These are phyloP conservation scores for Tremellales sp. DNA, from an alignment of 1,284 basidiomycete genomes.

Conservation along the genomic window DNA sequence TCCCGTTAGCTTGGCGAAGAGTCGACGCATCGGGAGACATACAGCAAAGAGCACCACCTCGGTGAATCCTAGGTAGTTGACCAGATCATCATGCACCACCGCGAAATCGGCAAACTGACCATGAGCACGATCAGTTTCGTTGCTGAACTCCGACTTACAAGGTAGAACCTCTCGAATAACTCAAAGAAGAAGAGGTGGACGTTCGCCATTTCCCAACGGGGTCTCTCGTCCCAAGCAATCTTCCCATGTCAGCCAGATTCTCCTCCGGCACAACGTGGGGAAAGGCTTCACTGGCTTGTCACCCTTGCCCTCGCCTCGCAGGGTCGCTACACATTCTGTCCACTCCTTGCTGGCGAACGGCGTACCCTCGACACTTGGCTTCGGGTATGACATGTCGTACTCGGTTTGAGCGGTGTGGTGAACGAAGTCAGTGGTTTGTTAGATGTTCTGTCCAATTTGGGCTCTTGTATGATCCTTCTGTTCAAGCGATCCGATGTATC, in stretches of 20 bases:
- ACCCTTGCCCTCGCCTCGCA: not conserved
- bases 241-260: not conserved
- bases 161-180: constrained; percentile 1
- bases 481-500: too few relatives aligned
- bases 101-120: constrained; percentile 4
- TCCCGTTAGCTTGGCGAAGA: too few relatives aligned
- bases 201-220: constrained; percentile 4
- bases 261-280: too few relatives aligned
- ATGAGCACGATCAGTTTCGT: not conserved
- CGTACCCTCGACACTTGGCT: not conserved
- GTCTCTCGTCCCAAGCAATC: not conserved
- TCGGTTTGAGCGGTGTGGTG: too few relatives aligned
- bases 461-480: too few relatives aligned
- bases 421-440: too few relatives aligned
- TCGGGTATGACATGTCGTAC: too few relatives aligned
- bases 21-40: too few relatives aligned
- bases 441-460: too few relatives aligned
- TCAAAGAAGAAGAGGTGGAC: constrained; percentile 2
- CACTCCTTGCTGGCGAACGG: not conserved
- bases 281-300: not conserved
- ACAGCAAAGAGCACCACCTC: constrained; percentile 4
- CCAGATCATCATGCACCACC: constrained; percentile 2
- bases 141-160: not conserved
- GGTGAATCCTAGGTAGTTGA: constrained; percentile 5
- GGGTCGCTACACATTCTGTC: not conserved